Percentiles rank a stretch among this genome's conserved stretches.
Conservation (phyloP, 2,329 filamentous ascomycete species). For the Aschersonia sp. region DNA sequence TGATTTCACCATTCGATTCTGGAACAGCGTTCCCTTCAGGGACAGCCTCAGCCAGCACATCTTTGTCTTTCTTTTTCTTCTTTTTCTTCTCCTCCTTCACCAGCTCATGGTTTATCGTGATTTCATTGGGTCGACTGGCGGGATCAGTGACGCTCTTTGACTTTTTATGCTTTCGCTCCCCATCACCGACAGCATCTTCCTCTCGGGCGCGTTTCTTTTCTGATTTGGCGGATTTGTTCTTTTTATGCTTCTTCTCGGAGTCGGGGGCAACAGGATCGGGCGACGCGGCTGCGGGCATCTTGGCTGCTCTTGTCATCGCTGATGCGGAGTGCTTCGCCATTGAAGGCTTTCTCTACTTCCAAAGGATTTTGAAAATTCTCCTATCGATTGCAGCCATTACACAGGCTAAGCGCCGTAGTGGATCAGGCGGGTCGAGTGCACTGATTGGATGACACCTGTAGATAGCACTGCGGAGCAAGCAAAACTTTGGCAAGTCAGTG, state of each 20-base stretch:
- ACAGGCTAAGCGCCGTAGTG: no score
- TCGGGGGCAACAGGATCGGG: conserved; percentile 15
- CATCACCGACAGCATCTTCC: conserved; percentile 21
- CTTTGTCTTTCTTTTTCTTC: conserved; percentile 11
- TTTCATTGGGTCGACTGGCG: conserved; percentile 5
- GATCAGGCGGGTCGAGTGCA: no score
- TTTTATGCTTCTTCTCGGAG: conserved; percentile 25
- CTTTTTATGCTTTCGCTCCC: conserved; percentile 33
- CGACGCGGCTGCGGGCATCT: conserved; percentile 14
- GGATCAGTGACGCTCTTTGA: conserved; percentile 27
- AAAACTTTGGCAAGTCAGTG: no score
- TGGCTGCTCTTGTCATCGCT: conserved; percentile 3
- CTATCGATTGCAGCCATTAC: no score
- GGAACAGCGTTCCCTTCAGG: background rate
- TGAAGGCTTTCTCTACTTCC: no score
- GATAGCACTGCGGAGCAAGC: no score
- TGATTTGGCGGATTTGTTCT: conserved; percentile 16
- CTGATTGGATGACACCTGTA: no score
- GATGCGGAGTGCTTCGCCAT: background rate
- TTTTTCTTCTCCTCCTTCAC: conserved; percentile 19
- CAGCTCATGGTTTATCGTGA: conserved; percentile 10
- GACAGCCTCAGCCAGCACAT: conserved; percentile 4
- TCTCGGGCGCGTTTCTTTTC: conserved; percentile 31
- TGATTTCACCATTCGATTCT: conserved; percentile 7
- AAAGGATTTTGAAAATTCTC: no score